A percentile compares a stretch with the other conserved stretches of the same genome.
Conservation (phyloP, 2,329 filamentous ascomycete species). For the Thielaviopsis populi region DNA sequence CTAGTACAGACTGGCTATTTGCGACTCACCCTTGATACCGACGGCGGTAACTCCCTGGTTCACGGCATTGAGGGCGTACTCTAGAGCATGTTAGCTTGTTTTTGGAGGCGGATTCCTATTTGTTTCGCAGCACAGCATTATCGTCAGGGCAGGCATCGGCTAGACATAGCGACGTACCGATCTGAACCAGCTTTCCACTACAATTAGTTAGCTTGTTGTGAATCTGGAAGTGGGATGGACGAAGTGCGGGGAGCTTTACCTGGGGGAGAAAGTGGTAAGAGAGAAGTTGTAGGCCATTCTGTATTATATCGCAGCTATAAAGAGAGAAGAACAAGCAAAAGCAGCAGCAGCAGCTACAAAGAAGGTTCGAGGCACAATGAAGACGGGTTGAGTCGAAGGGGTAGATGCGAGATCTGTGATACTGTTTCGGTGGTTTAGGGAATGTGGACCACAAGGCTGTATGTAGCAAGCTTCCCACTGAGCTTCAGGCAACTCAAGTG, state of each 20-base stretch:
- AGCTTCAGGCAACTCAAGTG: conserved; percentile 18
- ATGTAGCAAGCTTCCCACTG: conserved; percentile 15
- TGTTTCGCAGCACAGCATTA: not conserved
- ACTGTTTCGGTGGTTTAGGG: conserved; percentile 6
- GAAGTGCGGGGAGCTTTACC: conserved; percentile 43
- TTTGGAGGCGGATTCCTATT: not conserved
- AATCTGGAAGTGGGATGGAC: conserved; percentile 19
- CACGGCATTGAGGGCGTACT: conserved; percentile 97
- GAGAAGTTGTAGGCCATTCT: conserved; percentile 47
- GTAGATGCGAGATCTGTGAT: not conserved
- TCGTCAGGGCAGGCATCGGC: not conserved
- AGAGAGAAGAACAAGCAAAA: conserved; percentile 3
- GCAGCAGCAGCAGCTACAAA: conserved; percentile 3
- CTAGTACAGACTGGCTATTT: not conserved
- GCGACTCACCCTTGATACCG: conserved; percentile 76
- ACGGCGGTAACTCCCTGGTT: conserved; percentile 98
- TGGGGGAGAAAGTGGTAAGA: conserved; percentile 97
- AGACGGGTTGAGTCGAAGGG: not conserved
- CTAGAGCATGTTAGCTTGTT: conserved; percentile 32
- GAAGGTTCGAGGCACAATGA: not conserved
- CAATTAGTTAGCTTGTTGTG: conserved; percentile 26
- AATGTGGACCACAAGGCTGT: conserved; percentile 16
- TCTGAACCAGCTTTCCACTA: conserved; percentile 98
- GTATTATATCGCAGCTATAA: not conserved
- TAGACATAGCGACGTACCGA: conserved; percentile 39